Percentiles rank a stretch among this genome's conserved stretches.
Conservation (phyloP, 2,329 filamentous ascomycete species). For the Chaetoscypha palmicola region DNA sequence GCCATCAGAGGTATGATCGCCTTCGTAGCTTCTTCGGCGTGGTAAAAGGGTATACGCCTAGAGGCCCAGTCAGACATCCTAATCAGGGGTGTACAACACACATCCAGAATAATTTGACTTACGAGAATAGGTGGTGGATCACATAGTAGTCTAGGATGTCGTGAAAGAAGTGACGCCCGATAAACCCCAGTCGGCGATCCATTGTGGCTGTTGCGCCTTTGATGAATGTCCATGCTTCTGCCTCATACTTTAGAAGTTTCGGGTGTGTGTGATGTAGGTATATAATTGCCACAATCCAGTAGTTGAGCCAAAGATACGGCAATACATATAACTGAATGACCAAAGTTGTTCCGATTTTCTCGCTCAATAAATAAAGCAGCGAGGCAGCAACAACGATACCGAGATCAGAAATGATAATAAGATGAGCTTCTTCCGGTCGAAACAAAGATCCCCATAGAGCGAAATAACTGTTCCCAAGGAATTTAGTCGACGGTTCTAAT, state of each 20-base stretch:
- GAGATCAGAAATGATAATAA: constrained; percentile 77
- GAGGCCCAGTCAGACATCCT: no score
- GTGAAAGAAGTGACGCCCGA: constrained; percentile 81
- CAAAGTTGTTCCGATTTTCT: constrained; percentile 66
- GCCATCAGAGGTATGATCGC: constrained; percentile 59
- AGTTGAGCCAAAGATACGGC: constrained; percentile 94
- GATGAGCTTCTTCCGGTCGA: constrained; percentile 77
- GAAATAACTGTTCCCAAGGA: constrained; percentile 87
- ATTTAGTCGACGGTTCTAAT: constrained; percentile 76
- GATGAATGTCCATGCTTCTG: constrained; percentile 79
- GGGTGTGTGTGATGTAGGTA: constrained; percentile 95
- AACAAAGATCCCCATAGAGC: constrained; percentile 77
- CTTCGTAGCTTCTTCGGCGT: constrained; percentile 85
- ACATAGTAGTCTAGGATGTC: constrained; percentile 96
- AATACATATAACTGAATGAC: constrained; percentile 82
- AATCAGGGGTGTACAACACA: no score
- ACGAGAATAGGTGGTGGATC: constrained; percentile 90
- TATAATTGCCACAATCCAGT: constrained; percentile 77
- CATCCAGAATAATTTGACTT: no score
- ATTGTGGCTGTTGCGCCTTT: constrained; percentile 90
- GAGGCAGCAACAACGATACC: constrained; percentile 62
- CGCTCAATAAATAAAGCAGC: constrained; percentile 50
- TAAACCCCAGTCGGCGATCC: constrained; percentile 91
- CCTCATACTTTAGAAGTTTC: constrained; percentile 79
- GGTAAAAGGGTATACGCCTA: constrained; percentile 74